Percentiles rank a stretch among this genome's conserved stretches.
Conservation (phyloP, 768 basidiomycete genomes). For the Lactarius quietus region DNA sequence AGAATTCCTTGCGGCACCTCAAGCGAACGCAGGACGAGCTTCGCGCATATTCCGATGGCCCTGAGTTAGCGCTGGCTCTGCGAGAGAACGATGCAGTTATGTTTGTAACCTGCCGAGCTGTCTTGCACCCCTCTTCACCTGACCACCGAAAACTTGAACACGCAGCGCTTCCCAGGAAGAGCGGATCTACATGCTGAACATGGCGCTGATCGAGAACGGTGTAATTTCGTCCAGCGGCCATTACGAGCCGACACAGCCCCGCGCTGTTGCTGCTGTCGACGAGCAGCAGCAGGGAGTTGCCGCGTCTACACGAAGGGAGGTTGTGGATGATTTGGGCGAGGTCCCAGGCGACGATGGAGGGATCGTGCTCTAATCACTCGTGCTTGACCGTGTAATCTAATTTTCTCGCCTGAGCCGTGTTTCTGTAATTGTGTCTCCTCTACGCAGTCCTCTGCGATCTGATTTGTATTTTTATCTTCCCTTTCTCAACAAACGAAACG, state of each 20-base stretch:
- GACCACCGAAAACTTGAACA: not conserved
- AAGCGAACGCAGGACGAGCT: slow-evolving; percentile 58
- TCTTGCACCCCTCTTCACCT: slow-evolving; percentile 4
- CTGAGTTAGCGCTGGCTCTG: slow-evolving; percentile 55
- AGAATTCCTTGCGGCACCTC: slow-evolving; percentile 65
- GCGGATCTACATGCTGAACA: slow-evolving; percentile 60
- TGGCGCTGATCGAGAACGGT: slow-evolving; percentile 63
- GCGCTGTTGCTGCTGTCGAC: not conserved
- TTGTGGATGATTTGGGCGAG: slow-evolving; percentile 1
- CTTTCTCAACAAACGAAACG: not conserved
- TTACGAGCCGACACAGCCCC: slow-evolving; percentile 36
- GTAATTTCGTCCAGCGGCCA: slow-evolving; percentile 39
- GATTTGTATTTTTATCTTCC: not conserved
- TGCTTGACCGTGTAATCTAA: not conserved
- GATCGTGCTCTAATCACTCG: slow-evolving; percentile 15
- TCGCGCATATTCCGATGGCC: slow-evolving; percentile 49
- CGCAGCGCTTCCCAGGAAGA: slow-evolving; percentile 75
- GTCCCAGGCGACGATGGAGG: slow-evolving; percentile 11
- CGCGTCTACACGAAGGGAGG: not conserved
- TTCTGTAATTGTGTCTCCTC: not conserved
- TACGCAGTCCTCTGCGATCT: not conserved
- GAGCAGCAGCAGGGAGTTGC: not conserved
- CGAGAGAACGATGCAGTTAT: slow-evolving; percentile 74
- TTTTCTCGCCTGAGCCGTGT: not conserved
- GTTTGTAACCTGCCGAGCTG: slow-evolving; percentile 40